Percentiles rank a stretch among this genome's conserved stretches.
phyloP scores from a whole-genome alignment of 345 rosid genomes.

The Durio zibethinus region DNA sequence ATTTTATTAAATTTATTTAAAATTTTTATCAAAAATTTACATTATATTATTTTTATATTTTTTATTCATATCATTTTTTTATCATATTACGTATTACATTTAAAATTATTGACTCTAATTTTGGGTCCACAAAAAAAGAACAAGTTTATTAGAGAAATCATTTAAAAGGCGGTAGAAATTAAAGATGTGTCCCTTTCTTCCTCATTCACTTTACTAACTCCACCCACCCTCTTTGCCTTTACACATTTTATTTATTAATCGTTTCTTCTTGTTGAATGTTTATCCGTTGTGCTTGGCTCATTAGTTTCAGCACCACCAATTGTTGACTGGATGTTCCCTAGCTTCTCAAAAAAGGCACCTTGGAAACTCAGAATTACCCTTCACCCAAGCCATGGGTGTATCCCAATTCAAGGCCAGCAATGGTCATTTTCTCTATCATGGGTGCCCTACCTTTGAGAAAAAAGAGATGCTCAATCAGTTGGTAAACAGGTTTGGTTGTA shows the following conservation, averaged over 20 bases:
- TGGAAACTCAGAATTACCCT: not conserved
- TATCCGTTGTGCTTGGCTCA: constrained; percentile 11
- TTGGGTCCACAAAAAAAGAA: constrained; percentile 1
- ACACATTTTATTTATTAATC: too few relatives aligned
- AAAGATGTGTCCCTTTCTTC: constrained; percentile 16
- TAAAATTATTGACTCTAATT: too few relatives aligned
- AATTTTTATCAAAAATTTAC: too few relatives aligned
- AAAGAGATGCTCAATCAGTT: not conserved
- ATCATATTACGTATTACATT: too few relatives aligned
- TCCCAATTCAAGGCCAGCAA: not conserved
- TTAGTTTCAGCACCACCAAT: constrained; percentile 28
- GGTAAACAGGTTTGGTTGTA: constrained; percentile 8
- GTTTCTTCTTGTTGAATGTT: constrained; percentile 3
- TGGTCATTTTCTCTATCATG: not conserved
- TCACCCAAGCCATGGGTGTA: not conserved
- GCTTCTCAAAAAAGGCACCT: not conserved
- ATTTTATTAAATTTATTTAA: too few relatives aligned
- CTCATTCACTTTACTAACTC: constrained; percentile 15
- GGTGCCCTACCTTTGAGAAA: not conserved
- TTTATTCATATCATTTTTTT: too few relatives aligned
- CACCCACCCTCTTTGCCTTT: constrained; percentile 7
- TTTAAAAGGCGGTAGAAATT: not conserved
- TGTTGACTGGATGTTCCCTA: constrained; percentile 22
- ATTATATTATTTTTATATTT: too few relatives aligned
- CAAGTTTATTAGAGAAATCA: not conserved